Evolutionary conservation across 331 rosid genomes (phyloP).

Genomic region (Phaseolus coccineus): DNA sequence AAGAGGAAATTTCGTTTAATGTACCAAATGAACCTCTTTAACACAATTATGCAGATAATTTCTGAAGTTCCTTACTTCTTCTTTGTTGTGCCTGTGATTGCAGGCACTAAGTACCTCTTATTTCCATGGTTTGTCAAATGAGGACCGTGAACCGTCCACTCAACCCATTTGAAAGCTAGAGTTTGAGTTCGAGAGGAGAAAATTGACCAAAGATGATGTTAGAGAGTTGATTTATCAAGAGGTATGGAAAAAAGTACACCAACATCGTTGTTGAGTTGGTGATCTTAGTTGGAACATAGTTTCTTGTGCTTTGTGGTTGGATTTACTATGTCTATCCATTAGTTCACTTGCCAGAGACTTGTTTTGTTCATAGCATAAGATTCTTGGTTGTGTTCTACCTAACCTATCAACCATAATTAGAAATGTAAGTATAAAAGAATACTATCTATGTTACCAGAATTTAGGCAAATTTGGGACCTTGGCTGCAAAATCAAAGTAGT

Average conservation of each 20-base stretch:
- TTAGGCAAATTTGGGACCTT: too few relatives aligned
- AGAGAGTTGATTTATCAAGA: slow-evolving; percentile 97
- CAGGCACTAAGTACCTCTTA: slow-evolving; percentile 92
- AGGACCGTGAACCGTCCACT: slow-evolving; percentile 91
- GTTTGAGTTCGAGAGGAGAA: slow-evolving; percentile 97
- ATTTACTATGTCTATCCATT: too few relatives aligned
- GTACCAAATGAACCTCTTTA: slow-evolving; percentile 8
- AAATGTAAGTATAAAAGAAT: too few relatives aligned
- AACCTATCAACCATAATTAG: too few relatives aligned
- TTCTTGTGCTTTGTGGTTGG: too few relatives aligned
- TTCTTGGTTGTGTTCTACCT: too few relatives aligned
- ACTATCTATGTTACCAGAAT: too few relatives aligned
- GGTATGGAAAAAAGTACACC: slow-evolving; percentile 50
- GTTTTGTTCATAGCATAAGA: too few relatives aligned
- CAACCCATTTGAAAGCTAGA: slow-evolving; percentile 96
- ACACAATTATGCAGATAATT: slow-evolving; percentile 36
- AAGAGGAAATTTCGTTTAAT: slow-evolving; percentile 24
- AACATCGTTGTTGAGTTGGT: too few relatives aligned
- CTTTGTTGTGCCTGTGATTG: slow-evolving; percentile 40
- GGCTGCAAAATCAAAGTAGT: too few relatives aligned
- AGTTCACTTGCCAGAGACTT: too few relatives aligned
- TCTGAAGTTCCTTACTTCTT: slow-evolving; percentile 37
- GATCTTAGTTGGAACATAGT: too few relatives aligned
- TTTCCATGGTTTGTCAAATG: slow-evolving; percentile 82
- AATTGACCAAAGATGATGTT: slow-evolving; percentile 91